Evolutionary conservation across 495 filamentous ascomycete genomes (phyloP).

Genomic region (Oleoguttula mirabilis): DNA sequence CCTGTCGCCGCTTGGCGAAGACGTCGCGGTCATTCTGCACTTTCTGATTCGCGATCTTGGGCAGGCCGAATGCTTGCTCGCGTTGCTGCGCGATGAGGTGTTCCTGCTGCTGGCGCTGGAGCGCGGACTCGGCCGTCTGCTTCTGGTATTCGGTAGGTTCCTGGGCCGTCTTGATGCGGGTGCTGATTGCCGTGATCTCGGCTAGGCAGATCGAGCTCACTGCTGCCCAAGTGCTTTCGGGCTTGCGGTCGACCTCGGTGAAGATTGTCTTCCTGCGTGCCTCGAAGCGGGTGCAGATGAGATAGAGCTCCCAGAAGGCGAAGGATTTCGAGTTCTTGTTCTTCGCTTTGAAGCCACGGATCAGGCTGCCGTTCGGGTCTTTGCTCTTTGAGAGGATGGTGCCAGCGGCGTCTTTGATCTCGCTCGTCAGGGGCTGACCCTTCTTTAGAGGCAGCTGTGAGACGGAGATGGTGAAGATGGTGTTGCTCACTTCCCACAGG

Average conservation of each 20-base stretch:
- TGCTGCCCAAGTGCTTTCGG: conserved; percentile 67
- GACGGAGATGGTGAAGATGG: conserved; percentile 65
- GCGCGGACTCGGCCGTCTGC: conserved; percentile 28
- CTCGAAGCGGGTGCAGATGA: conserved; percentile 61
- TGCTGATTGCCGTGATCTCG: conserved; percentile 51
- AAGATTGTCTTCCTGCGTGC: conserved; percentile 72
- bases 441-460: conserved; percentile 70
- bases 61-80: conserved; percentile 2
- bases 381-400: conserved; percentile 70
- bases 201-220: conserved; percentile 54
- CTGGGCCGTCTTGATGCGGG: conserved; percentile 48
- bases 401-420: conserved; percentile 81
- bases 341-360: conserved; percentile 70
- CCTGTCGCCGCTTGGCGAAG: conserved; percentile 29
- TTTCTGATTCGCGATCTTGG: conserved; percentile 5
- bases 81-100: conserved; percentile 28
- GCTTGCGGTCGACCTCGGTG: conserved; percentile 71
- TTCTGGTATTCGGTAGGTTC: conserved; percentile 34
- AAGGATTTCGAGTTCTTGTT: conserved; percentile 55
- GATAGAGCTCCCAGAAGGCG: conserved; percentile 81
- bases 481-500: conserved; percentile 63
- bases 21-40: conserved; percentile 24
- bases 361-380: conserved; percentile 82
- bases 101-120: conserved; percentile 34
- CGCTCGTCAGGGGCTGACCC: conserved; percentile 65